Evolutionary conservation across 2,329 filamentous ascomycete genomes (phyloP), one percentile per base, ranked within the genome.

Genomic region (Verticillium albo-atrum): DNA sequence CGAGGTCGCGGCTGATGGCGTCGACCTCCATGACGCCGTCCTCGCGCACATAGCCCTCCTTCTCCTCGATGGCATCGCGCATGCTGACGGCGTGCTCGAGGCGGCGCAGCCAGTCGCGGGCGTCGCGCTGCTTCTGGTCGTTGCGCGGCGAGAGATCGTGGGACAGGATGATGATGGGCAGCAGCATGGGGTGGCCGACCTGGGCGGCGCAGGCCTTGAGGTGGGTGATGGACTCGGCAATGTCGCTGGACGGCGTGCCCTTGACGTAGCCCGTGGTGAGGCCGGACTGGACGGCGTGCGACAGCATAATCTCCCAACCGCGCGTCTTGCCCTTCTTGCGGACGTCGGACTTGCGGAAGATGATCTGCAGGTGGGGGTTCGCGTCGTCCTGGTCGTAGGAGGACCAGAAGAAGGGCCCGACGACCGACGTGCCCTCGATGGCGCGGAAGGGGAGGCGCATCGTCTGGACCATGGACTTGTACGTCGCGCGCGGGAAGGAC

Each of bases 321-420:
- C 85, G 81, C 17, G 85, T 88, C 67, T 77, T 79, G 62, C 83
- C 84, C 72, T 84, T 86, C 68, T 88, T 88, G 56, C 83, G 82
- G 34, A 88, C 85, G 66, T 88, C 85, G n/a, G 82, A 86, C 71
- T 88, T 88, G 64, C 85, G 82, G 67, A 84, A 85, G 61, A 88
- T 79, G 64, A 88, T 82, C 66, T 88, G 85, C 53, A 87, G 72
- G 71, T 84, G 81, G 37, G 79, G 81, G 63, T 86, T 78, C 2
- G 79, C 75, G 57, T 84, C 82, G 64, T 85, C 78, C 60, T 83
- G 79, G 67, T 87, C 83, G 61, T 79, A 76, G 2, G 80, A 76
- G 47, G 75, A 80, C 84, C 84, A 88, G 71, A 88, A 88, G 67
- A 87, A 87, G 1, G 85, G 85, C 0, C 85, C 85, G 15, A 88